Percentiles rank a stretch among this genome's conserved stretches.
phyloP scores from a whole-genome alignment of 2,329 filamentous ascomycete genomes.

The Botrytis squamosa region DNA sequence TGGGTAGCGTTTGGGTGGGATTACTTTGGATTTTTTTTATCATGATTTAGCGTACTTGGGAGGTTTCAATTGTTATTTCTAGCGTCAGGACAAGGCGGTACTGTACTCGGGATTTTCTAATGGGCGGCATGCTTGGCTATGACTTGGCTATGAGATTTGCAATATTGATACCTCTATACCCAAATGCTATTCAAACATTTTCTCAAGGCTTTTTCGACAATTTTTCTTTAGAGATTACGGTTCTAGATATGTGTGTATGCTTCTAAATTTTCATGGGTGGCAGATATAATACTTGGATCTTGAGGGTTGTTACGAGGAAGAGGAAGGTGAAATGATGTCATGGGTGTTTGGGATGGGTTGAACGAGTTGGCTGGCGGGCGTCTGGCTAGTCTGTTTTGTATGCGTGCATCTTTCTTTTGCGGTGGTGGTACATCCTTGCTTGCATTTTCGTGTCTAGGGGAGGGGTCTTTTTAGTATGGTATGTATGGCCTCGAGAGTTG shows the following conservation, averaged over 20 bases:
- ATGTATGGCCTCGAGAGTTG: not conserved
- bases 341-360: not conserved
- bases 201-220: no score
- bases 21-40: not conserved
- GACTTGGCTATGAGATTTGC: slow-evolving; percentile 5
- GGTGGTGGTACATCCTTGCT: not conserved
- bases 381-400: not conserved
- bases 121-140: slow-evolving; percentile 12
- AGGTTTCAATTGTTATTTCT: slow-evolving; percentile 2
- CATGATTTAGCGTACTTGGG: not conserved
- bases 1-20: not conserved
- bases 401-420: not conserved
- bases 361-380: not conserved
- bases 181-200: slow-evolving; percentile 5
- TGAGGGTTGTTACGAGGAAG: no score
- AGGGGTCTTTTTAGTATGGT: not conserved
- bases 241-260: not conserved
- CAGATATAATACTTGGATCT: not conserved
- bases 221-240: not conserved
- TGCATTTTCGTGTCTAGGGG: not conserved
- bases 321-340: not conserved
- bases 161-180: slow-evolving; percentile 15
- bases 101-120: slow-evolving; percentile 1
- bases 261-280: not conserved
- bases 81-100: slow-evolving; percentile 1